Evolutionary conservation across 306 rosid genomes (phyloP).

Genomic region (Lagenaria siceraria): DNA sequence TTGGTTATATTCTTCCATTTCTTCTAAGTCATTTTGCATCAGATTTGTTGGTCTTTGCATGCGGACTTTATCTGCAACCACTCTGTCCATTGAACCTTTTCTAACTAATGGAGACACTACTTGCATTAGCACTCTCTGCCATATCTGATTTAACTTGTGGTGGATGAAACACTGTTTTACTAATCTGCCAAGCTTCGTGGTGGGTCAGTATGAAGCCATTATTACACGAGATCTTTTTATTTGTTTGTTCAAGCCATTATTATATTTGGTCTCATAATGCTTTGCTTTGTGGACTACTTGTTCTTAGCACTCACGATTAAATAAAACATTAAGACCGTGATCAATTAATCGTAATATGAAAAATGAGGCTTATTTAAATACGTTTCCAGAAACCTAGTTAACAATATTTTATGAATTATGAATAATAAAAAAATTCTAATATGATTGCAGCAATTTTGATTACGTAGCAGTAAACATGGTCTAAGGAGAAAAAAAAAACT

Average conservation of each 20-base stretch:
- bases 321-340: slow-evolving; percentile 16
- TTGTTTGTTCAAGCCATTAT: slow-evolving; percentile 7
- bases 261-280: slow-evolving; percentile 13
- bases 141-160: slow-evolving; percentile 5
- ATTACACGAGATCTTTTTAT: background rate
- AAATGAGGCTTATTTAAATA: too few species aligned
- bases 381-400: too few species aligned
- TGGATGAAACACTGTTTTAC: slow-evolving; percentile 1
- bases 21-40: background rate
- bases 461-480: too few species aligned
- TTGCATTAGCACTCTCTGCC: background rate
- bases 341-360: too few species aligned
- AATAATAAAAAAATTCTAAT: too few species aligned
- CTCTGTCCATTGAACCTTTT: background rate
- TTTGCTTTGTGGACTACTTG: slow-evolving; percentile 17
- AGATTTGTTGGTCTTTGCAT: background rate
- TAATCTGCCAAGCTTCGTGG: slow-evolving; percentile 1
- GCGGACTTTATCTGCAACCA: background rate
- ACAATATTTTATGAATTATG: too few species aligned
- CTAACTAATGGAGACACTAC: background rate
- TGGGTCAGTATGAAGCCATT: slow-evolving; percentile 10
- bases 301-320: slow-evolving; percentile 26
- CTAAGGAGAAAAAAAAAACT: slow-evolving; percentile 6
- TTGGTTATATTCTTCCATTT: background rate
- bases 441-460: too few species aligned